Base-by-base conservation (phyloP, 1,284 basidiomycete species). In the Hypsizygus ulmarius region DNA sequence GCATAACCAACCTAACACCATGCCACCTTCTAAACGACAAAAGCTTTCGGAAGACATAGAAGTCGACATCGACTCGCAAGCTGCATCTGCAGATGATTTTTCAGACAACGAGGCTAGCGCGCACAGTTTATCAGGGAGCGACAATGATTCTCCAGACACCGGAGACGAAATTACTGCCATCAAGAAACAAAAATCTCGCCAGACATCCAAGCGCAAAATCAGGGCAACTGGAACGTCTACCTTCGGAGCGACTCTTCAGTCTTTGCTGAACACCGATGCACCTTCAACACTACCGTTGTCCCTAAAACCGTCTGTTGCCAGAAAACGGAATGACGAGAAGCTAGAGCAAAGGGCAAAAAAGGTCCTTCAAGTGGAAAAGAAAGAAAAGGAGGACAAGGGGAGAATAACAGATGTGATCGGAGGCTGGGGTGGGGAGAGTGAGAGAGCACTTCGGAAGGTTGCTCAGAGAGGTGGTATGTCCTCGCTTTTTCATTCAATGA, bases 381-480 rank as follows among this genome's bases (percentile, higher is more conserved):
- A 83, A 65, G 85, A 85, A 54, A 84, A 76, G 55, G 88, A 90
- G 57, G 88, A 90, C 57, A 82, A 74, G 56, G 81, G 83, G 1
- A 72, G 83, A 50, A 73, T 90, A 51, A 78, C 67, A 39, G 88
- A 90, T 64, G 79, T 87, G 3, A 91, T 91, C 56, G 88, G 83
- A 39, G 88, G 87, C 15, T 91, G 89, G 88, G 88, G 88, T 29
- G 85, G 77, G 7, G 88, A 90, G 64, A 74, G 80, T 54, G 89
- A 91, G 62, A 70, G 89, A 46, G 79, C 80, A 2, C 64, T 91
- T 50, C 69, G 88, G 53, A 91, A 91, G 64, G 82, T 91, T 46
- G 89, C 89, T 9, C 89, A 91, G 59, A 75, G 88, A 64, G 88
- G 88, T 66, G 88, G 88, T 89, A 64, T 43, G 79, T 62, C 46